phyloP scores from a whole-genome alignment of 2,329 filamentous ascomycete genomes.

The Ceratocystiopsis sp. region DNA sequence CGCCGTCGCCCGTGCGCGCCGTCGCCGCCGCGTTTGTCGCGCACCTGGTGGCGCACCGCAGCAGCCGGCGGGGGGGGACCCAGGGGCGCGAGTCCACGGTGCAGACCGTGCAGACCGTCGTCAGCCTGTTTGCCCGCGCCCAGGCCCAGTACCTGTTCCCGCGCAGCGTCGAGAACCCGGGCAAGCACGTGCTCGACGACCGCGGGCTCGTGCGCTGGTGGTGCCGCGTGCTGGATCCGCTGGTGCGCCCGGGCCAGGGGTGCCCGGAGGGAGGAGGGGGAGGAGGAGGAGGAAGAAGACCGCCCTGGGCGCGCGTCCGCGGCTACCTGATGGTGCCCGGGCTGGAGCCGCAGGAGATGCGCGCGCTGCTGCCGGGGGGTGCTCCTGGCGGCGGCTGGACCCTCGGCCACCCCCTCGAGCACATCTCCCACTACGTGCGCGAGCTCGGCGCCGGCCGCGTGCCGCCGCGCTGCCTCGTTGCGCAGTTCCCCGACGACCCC shows the following conservation, averaged over 20 bases:
- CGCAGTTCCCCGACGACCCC: conserved; percentile 85
- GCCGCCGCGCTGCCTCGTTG: conserved; percentile 70
- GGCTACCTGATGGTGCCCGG: conserved; percentile 81
- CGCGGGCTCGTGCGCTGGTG: conserved; percentile 87
- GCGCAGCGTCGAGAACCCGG: conserved; percentile 65
- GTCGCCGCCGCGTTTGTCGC: conserved; percentile 60
- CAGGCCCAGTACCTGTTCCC: conserved; percentile 93
- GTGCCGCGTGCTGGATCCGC: conserved; percentile 70
- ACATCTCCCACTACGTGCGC: conserved; percentile 43
- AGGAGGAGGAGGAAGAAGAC: background rate
- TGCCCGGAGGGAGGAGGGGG: conserved; percentile 14
- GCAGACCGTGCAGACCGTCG: conserved; percentile 47
- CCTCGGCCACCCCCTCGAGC: conserved; percentile 53
- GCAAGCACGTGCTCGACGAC: conserved; percentile 87
- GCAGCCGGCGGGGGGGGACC: too few species aligned
- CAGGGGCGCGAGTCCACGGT: too few species aligned
- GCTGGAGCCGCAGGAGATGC: conserved; percentile 63
- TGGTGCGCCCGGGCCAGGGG: conserved; percentile 38
- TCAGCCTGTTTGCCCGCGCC: conserved; percentile 82
- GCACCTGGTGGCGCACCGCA: conserved; percentile 50
- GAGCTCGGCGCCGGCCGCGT: conserved; percentile 33
- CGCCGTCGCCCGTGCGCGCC: conserved; percentile 55
- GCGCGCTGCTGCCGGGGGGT: conserved; percentile 46
- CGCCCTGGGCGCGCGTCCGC: conserved; percentile 33
- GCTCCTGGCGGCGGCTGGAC: conserved; percentile 32